A percentile compares a stretch with the other conserved stretches of the same genome.
Conservation (phyloP, 768 basidiomycete species). For the Epithele typhae region DNA sequence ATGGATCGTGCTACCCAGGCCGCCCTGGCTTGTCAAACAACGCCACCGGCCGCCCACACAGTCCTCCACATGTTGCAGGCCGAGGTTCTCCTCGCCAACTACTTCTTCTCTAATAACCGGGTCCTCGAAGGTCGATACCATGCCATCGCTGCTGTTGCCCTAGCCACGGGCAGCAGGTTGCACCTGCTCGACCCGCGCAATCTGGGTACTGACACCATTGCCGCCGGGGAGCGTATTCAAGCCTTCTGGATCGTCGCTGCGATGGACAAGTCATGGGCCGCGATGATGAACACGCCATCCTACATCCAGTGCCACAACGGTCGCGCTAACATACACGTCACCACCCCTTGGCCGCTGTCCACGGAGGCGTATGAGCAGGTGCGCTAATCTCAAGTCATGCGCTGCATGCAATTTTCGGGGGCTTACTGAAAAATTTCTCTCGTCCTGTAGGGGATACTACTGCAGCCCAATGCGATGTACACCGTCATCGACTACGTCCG, state of each 20-base stretch:
- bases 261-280: slow-evolving; percentile 22
- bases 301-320: slow-evolving; percentile 12
- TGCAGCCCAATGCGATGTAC: background rate
- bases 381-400: too few species aligned
- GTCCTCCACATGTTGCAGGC: slow-evolving; percentile 32
- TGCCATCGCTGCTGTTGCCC: slow-evolving; percentile 25
- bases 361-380: slow-evolving; percentile 21
- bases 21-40: slow-evolving; percentile 2
- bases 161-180: slow-evolving; percentile 25
- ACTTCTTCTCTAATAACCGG: slow-evolving; percentile 25
- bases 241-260: slow-evolving; percentile 26
- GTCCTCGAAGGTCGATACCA: slow-evolving; percentile 29
- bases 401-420: too few species aligned
- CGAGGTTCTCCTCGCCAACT: slow-evolving; percentile 28
- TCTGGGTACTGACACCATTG: slow-evolving; percentile 14
- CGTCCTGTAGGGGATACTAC: slow-evolving; percentile 5
- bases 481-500: slow-evolving; percentile 10
- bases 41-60: slow-evolving; percentile 24
- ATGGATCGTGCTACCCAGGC: slow-evolving; percentile 8
- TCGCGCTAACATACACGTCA: slow-evolving; percentile 8
- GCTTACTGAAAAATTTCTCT: too few species aligned
- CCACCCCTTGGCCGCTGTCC: slow-evolving; percentile 26
- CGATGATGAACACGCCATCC: slow-evolving; percentile 15
- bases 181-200: slow-evolving; percentile 19
- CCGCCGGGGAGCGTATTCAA: slow-evolving; percentile 22